phyloP scores from a whole-genome alignment of 1,284 basidiomycete species.

The Cystobasidium pallidum region DNA sequence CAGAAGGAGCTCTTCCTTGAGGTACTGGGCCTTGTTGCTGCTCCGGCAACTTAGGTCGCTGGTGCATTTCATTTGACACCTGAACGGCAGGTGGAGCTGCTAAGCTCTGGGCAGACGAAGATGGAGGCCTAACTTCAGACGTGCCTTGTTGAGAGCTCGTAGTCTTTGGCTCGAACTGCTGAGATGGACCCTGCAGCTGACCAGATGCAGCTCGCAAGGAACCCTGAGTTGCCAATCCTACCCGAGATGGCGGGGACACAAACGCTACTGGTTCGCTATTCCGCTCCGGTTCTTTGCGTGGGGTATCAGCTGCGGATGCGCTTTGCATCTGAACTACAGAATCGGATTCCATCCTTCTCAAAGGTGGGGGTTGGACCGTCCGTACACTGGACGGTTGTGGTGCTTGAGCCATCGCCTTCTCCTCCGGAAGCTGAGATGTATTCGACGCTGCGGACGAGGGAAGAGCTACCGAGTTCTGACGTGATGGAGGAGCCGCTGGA shows the following conservation, averaged over 20 bases:
- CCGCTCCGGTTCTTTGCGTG: neutral
- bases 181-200: constrained; percentile 1
- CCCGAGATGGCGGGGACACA: neutral
- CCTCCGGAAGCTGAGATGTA: constrained; percentile 12
- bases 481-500: neutral
- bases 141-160: neutral
- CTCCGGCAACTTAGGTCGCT: neutral
- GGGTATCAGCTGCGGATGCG: neutral
- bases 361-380: neutral
- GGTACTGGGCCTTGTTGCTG: constrained; percentile 3
- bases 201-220: constrained; percentile 1
- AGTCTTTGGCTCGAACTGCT: constrained; percentile 5
- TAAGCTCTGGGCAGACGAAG: neutral
- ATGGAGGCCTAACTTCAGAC: constrained; percentile 3
- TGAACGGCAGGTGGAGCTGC: neutral
- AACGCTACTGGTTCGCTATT: constrained; percentile 1
- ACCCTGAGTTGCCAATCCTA: neutral
- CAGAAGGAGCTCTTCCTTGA: neutral
- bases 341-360: constrained; percentile 11
- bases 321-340: constrained; percentile 15
- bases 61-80: neutral
- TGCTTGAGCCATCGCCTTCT: neutral
- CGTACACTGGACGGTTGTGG: neutral
- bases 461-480: constrained; percentile 10
- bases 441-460: constrained; percentile 1